Percentiles rank a stretch among this genome's conserved stretches.
phyloP scores from a whole-genome alignment of 768 basidiomycete species.

The Lanmaoa rubissima region DNA sequence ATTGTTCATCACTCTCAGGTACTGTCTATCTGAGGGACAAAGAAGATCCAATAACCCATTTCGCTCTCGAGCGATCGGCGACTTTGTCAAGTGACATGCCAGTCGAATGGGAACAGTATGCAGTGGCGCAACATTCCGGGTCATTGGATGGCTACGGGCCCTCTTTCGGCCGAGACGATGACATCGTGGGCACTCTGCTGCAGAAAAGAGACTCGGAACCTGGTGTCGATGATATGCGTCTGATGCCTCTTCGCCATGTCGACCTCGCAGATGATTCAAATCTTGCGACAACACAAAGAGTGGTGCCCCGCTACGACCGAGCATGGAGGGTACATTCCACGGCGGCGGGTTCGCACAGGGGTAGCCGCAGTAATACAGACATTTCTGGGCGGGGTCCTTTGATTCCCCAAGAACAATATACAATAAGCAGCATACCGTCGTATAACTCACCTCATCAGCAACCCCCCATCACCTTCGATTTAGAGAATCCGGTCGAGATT shows the following conservation, averaged over 20 bases:
- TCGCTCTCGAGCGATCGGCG: too few species aligned
- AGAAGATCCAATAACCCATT: not conserved
- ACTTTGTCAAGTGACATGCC: too few species aligned
- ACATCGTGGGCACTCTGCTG: too few species aligned
- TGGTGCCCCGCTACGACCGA: constrained; percentile 15
- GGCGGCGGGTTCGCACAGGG: not conserved
- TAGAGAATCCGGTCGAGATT: constrained; percentile 48
- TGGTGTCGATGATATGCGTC: too few species aligned
- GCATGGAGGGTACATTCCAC: constrained; percentile 12
- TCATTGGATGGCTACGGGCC: too few species aligned
- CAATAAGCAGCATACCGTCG: constrained; percentile 8
- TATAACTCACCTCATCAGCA: constrained; percentile 35
- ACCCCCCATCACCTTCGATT: constrained; percentile 57
- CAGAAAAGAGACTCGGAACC: too few species aligned
- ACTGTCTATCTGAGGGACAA: not conserved
- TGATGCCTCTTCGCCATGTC: too few species aligned
- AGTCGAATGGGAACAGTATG: too few species aligned
- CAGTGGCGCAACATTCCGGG: too few species aligned
- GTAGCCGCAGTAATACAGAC: not conserved
- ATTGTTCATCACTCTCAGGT: too few species aligned
- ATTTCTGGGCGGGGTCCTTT: constrained; percentile 17
- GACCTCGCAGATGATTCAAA: too few species aligned
- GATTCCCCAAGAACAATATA: constrained; percentile 27
- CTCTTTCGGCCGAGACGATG: too few species aligned
- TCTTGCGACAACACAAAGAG: constrained; percentile 14